phyloP scores from a whole-genome alignment of 2,329 filamentous ascomycete species.

The Colletotrichum kahawae region DNA sequence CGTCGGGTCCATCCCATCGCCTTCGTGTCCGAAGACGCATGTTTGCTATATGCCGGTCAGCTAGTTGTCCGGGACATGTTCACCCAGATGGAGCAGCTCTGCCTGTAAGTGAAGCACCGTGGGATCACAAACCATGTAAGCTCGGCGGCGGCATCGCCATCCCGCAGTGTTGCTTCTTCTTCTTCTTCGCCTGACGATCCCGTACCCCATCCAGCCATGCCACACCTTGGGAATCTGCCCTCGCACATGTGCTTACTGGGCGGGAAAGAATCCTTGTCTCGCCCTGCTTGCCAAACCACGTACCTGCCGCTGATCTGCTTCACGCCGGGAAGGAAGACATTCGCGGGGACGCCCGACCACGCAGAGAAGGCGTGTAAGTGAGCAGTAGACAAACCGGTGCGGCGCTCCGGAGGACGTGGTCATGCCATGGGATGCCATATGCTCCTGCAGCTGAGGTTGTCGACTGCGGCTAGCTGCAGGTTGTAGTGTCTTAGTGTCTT shows the following conservation, averaged over 20 bases:
- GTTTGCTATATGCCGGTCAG: background rate
- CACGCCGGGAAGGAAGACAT: background rate
- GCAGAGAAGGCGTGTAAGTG: background rate
- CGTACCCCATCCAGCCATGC: background rate
- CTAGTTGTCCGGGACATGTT: background rate
- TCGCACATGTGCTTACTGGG: background rate
- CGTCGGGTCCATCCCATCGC: background rate
- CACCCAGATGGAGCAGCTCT: background rate
- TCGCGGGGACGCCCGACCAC: background rate
- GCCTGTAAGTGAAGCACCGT: background rate
- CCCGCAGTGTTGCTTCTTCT: background rate
- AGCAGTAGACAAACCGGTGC: background rate
- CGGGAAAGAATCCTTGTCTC: background rate
- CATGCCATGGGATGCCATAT: slow-evolving; percentile 2
- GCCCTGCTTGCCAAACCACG: background rate
- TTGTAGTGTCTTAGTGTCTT: background rate
- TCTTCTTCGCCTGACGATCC: background rate
- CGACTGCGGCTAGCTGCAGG: background rate
- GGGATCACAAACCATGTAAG: slow-evolving; percentile 3
- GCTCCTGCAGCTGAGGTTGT: background rate
- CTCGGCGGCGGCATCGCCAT: background rate
- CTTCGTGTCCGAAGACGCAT: background rate
- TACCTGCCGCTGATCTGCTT: background rate
- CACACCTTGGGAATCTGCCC: background rate
- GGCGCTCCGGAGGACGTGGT: slow-evolving; percentile 1